Evolutionary conservation across 352 stramenopile genomes (phyloP).

Genomic region (Thraustochytrium sp.): DNA sequence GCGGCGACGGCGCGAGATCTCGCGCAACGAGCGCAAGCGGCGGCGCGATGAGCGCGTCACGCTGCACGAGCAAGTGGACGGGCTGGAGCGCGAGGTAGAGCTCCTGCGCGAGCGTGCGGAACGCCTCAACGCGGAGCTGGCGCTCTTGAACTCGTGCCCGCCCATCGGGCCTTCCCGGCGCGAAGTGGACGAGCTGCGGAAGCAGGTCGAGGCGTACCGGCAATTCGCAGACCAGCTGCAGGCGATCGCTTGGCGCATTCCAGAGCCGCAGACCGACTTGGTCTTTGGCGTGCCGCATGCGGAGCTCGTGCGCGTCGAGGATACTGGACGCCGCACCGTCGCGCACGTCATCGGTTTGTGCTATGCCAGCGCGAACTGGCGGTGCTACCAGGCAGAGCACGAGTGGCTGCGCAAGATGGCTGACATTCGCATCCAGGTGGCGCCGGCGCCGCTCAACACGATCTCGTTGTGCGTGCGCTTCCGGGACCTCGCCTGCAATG

Average conservation of each 20-base stretch:
- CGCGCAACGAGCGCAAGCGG: not conserved
- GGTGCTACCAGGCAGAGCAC: not conserved
- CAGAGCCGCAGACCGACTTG: not conserved
- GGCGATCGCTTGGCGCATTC: not conserved
- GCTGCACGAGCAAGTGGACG: not conserved
- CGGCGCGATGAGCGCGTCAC: not conserved
- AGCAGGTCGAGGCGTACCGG: not conserved
- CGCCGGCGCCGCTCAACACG: not conserved
- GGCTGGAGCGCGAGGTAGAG: not conserved
- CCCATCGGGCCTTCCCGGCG: not conserved
- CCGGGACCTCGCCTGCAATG: not conserved
- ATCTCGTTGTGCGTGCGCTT: not conserved
- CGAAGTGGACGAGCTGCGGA: not conserved
- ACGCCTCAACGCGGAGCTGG: not conserved
- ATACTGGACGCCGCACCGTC: not conserved
- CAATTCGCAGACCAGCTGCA: not conserved
- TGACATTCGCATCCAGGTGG: not conserved
- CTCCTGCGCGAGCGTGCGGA: not conserved
- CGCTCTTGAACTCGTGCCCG: not conserved
- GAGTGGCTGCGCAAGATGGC: not conserved
- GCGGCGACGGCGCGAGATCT: not conserved
- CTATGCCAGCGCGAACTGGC: not conserved
- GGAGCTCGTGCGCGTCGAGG: not conserved
- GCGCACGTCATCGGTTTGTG: not conserved
- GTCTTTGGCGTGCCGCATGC: not conserved